A percentile compares a stretch with the other conserved stretches of the same genome.
These are phyloP conservation scores for Kokia cookei DNA, from an alignment of 441 rosid species.

Conservation along the genomic window DNA sequence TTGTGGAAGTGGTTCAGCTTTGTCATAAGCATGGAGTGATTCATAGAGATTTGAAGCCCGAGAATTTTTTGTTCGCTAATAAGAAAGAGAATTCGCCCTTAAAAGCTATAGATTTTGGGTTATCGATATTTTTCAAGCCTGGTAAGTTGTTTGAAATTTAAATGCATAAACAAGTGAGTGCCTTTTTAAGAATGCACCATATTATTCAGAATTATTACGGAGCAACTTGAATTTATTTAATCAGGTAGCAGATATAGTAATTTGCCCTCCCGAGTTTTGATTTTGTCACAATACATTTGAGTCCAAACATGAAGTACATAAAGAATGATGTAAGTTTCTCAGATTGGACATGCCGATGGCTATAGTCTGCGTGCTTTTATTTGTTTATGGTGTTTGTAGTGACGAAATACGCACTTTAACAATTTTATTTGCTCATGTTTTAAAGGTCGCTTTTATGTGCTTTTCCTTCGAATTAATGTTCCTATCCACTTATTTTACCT, in stretches of 20 bases:
- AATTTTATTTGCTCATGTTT: constrained; percentile 1
- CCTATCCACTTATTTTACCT: not conserved
- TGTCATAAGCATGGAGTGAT: constrained; percentile 96
- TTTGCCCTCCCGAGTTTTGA: not conserved
- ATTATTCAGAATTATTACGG: not conserved
- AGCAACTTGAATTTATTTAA: not conserved
- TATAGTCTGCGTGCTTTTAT: not conserved
- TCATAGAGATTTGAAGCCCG: constrained; percentile 98
- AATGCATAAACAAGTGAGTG: not conserved
- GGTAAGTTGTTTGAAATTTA: constrained; percentile 35
- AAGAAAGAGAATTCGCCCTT: constrained; percentile 97
- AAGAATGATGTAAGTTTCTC: not conserved
- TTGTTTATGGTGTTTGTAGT: not conserved
- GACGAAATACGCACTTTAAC: not conserved
- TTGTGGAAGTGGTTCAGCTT: constrained; percentile 91
- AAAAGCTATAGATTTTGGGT: constrained; percentile 96
- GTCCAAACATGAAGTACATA: not conserved
- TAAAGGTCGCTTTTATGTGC: not conserved
- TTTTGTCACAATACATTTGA: not conserved
- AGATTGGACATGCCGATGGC: not conserved
- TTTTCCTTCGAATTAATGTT: not conserved
- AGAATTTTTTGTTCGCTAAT: constrained; percentile 90
- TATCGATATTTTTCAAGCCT: constrained; percentile 97
- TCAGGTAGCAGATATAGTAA: not conserved
- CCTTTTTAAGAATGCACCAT: not conserved